Base-by-base conservation (phyloP, 371 early-diverging fungal genomes). In the Mucor sp. region DNA sequence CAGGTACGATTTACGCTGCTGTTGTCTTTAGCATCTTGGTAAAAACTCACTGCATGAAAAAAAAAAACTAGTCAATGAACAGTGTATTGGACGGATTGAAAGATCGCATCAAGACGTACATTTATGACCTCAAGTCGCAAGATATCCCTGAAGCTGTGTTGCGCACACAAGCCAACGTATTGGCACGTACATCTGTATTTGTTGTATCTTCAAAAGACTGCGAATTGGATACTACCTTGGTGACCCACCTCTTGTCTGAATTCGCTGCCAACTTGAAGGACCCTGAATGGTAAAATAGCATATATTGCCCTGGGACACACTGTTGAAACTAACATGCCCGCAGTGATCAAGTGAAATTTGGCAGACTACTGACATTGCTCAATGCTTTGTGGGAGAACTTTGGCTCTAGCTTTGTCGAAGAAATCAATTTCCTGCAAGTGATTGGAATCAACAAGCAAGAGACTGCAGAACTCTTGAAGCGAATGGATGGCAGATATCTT, bases 91-190 rank as follows among this genome's bases (percentile, higher is more conserved):
- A 57, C 15, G 69, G 65, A 19, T 67, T 78, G n/a, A 67, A 63
- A 58, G 69, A 78, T 32, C 67, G 78, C 9, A 61, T 71, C 23
- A 56, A 66, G 25, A 64, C 72, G 1, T 78, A 78, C 55, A 62
- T 75, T 19, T 39, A 43, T 28, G 74, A 76, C 17, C 48, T 66
- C 15, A 66, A 65, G 33, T 68, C 72, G 19, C 15, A 69, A 75
- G 81, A 81, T 56, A 68, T 78, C 25, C 81, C 81, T 19, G 59
- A 73, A 4, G 67, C 67, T n/a, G 63, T 78, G 6, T 60, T 81
- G 19, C 70, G 74, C n/a, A 71, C 66, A 6, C 81, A 81, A 68
- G 78, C 81, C 6, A 72, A 78, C 35, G 81, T 81, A 1, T 62
- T 81, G 5, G 72, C 77, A 0, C 63, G 81, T 15, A 56, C 68